These are phyloP conservation scores for Hordeum pubiflorum DNA, from an alignment of 202 grass and related monocot species.

Conservation along the genomic window DNA sequence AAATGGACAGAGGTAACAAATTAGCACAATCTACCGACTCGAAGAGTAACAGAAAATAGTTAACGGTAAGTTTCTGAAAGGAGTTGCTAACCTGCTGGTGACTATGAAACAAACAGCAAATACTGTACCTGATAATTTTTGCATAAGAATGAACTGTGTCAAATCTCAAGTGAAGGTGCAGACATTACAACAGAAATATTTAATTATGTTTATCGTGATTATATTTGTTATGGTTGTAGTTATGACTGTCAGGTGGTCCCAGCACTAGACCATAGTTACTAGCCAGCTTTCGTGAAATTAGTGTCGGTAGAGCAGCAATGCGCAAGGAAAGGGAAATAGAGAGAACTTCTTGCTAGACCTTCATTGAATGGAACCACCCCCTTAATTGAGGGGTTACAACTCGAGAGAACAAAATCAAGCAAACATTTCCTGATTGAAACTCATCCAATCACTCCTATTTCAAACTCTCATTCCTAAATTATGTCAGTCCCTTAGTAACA, in stretches of 20 bases:
- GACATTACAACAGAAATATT: not conserved
- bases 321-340: not conserved
- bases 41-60: constrained; percentile 17
- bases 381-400: not conserved
- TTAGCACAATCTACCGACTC: constrained; percentile 21
- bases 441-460: not conserved
- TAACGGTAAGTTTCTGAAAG: constrained; percentile 9
- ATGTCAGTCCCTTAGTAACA: not conserved
- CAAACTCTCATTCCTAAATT: not conserved
- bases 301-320: not conserved
- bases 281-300: not conserved
- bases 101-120: constrained; percentile 80
- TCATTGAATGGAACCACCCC: not conserved
- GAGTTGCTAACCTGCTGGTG: constrained; percentile 59
- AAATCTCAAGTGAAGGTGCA: constrained; percentile 35
- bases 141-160: constrained; percentile 20
- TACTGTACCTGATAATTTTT: constrained; percentile 60
- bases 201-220: not conserved
- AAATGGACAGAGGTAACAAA: constrained; percentile 31
- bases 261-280: not conserved
- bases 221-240: not conserved
- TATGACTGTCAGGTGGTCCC: not conserved
- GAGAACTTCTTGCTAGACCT: not conserved
- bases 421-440: not conserved
- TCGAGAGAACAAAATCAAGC: not conserved